phyloP scores from a whole-genome alignment of 2,329 filamentous ascomycete species.

The Akanthomyces muscarius region DNA sequence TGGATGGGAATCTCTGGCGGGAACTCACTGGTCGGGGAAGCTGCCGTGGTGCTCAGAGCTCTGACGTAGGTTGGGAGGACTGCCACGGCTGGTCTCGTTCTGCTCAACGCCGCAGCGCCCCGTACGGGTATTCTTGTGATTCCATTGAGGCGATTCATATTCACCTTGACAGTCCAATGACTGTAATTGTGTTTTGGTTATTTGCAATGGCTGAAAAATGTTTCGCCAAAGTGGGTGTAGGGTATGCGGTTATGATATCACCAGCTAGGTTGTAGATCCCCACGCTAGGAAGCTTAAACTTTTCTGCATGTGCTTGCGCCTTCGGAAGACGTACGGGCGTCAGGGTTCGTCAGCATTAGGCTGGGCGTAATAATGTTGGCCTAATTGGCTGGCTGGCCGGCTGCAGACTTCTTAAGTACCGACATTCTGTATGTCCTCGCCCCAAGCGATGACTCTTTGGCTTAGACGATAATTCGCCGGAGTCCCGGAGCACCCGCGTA shows the following conservation, averaged over 20 bases:
- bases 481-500: neutral
- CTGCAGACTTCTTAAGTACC: neutral
- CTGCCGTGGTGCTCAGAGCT: neutral
- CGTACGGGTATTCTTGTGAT: neutral
- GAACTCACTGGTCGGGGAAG: neutral
- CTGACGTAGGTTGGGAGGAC: neutral
- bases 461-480: slow-evolving; percentile 15
- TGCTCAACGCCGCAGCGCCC: neutral
- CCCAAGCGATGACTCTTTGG: neutral
- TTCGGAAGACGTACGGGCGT: neutral
- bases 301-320: slow-evolving; percentile 11
- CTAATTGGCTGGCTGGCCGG: slow-evolving; percentile 10
- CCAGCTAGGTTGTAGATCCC: slow-evolving; percentile 5
- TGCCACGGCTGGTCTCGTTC: neutral
- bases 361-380: slow-evolving; percentile 8
- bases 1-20: no score
- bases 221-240: neutral
- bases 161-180: neutral
- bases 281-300: slow-evolving; percentile 3
- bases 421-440: neutral
- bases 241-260: slow-evolving; percentile 15
- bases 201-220: neutral
- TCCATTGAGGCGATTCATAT: neutral
- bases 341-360: neutral
- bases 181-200: neutral